Base-by-base conservation (phyloP, 2,329 filamentous ascomycete species). In the Curvularia sp. region DNA sequence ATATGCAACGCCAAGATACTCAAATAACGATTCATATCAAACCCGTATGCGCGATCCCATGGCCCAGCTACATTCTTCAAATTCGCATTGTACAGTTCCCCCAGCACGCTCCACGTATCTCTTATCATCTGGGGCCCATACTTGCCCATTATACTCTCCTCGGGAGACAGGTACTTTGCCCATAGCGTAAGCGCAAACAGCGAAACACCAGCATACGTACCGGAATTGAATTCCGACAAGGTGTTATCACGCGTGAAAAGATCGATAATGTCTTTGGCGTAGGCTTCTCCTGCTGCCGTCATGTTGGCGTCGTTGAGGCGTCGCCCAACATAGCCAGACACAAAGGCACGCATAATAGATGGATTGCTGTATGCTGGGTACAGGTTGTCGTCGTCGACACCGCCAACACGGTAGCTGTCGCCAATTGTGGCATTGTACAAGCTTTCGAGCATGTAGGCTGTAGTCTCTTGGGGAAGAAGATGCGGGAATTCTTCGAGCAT, bases 21-120 rank as follows among this genome's bases (percentile, higher is more conserved):
- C 3, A 87, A 70, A 64, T 88, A 88, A 6, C 80, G 76, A 53
- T 86, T 87, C 86, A 88, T 87, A 58, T 89, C 86, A 56, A 83
- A 88, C 0, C 86, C 86, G 60, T 89, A 89, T 0, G 82, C 78
- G 0, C 87, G 81, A 70, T 89, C 87, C 86, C 86, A 89, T 0
- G 87, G 87, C 0, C 86, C 87, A 2, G 86, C 86, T 47, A 88
- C 80, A 59, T 88, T 89, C 62, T 80, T 83, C 74, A 89, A 72
- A 1, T 81, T 79, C 0, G 86, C 82, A 52, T 88, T 84, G 78
- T 85, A 89, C 1, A 89, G 78, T 45, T 81, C 64, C 0, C 79
- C 78, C 1, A 85, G 77, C 3, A 80, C 78, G 4, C 80, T 75
- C 86, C 85, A 88, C 0, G 82, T 86, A 13, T 80, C 69, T 4